Conservation (phyloP, 306 rosid species). For the Malus orientalis region DNA sequence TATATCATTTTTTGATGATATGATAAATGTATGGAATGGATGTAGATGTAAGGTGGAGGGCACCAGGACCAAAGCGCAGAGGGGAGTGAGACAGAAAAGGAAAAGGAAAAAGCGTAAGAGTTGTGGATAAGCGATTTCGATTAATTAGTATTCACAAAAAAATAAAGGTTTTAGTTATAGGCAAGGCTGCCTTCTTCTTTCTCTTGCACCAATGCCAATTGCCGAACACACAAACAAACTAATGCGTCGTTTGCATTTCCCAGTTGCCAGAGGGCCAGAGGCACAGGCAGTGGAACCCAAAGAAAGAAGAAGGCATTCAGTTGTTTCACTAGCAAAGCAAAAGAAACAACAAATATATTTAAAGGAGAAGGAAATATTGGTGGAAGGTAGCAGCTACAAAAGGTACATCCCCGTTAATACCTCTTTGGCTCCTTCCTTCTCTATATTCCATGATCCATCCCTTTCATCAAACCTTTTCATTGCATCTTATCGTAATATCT, state of each 20-base stretch:
- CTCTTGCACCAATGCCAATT: slow-evolving; percentile 23
- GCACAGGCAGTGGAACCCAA: neutral
- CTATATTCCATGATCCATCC: neutral
- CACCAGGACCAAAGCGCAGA: neutral
- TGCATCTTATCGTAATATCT: neutral
- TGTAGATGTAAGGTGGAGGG: neutral
- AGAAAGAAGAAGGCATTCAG: neutral
- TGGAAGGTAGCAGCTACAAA: neutral
- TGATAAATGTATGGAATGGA: neutral
- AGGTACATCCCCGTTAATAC: neutral
- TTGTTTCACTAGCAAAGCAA: neutral
- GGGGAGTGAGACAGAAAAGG: neutral
- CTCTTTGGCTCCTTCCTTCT: neutral
- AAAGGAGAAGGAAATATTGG: neutral
- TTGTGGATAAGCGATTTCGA: neutral
- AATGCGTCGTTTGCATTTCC: slow-evolving; percentile 2
- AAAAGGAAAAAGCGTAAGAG: slow-evolving; percentile 10
- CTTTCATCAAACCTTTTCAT: neutral
- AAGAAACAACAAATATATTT: neutral
- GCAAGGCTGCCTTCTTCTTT: slow-evolving; percentile 1
- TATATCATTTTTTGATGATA: too few relatives aligned
- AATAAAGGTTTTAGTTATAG: neutral
- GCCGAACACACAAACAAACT: neutral
- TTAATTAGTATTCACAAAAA: neutral
- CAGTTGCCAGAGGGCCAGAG: neutral